A percentile compares a stretch with the other conserved stretches of the same genome.
Conservation (phyloP, 345 rosid species). For the Murraya paniculata region DNA sequence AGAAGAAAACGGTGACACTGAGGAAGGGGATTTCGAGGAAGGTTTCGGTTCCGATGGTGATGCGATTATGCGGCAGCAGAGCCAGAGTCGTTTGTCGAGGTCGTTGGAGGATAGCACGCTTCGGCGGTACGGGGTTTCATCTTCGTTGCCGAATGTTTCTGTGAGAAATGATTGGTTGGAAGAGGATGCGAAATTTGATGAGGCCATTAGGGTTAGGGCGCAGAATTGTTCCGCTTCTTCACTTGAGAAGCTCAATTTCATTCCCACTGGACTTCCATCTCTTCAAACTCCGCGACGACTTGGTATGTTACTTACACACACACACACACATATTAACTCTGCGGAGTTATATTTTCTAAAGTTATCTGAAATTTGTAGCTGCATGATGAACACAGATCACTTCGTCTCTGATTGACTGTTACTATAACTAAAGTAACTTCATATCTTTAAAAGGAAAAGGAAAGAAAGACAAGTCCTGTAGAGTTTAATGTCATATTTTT, state of each 20-base stretch:
- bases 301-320: too few species aligned
- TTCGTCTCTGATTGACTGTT: background rate
- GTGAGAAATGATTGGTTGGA: slow-evolving; percentile 41
- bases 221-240: slow-evolving; percentile 27
- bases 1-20: background rate
- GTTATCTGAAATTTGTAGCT: background rate
- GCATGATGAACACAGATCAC: background rate
- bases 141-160: slow-evolving; percentile 43
- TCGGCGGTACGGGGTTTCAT: slow-evolving; percentile 29
- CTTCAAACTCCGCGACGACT: slow-evolving; percentile 29
- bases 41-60: slow-evolving; percentile 19
- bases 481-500: background rate
- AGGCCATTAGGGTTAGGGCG: slow-evolving; percentile 26
- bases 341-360: background rate
- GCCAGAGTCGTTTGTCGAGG: slow-evolving; percentile 16
- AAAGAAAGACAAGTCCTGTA: background rate
- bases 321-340: too few species aligned
- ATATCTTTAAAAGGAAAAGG: background rate
- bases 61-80: slow-evolving; percentile 9
- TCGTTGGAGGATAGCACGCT: slow-evolving; percentile 29
- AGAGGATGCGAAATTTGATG: slow-evolving; percentile 34
- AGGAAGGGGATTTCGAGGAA: slow-evolving; percentile 9
- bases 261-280: slow-evolving; percentile 45
- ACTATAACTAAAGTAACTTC: background rate
- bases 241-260: slow-evolving; percentile 31